phyloP scores from a whole-genome alignment of 495 filamentous ascomycete genomes.

The Hapsidospora chrysogenum region DNA sequence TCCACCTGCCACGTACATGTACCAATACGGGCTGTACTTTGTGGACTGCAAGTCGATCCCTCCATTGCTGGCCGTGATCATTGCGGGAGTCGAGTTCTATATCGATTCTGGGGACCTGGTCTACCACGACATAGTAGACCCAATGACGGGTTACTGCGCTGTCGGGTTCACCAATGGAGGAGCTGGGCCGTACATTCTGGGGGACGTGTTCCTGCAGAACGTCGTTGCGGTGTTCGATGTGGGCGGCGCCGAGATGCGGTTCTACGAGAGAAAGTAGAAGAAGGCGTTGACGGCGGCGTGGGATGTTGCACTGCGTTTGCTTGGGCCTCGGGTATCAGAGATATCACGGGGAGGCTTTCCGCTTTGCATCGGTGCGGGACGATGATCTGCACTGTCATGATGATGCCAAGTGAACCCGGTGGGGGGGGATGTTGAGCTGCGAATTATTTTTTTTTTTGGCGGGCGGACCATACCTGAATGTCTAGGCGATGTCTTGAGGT shows the following conservation, averaged over 20 bases:
- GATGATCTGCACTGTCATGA: no score
- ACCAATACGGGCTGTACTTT: conserved; percentile 27
- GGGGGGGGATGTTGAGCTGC: no score
- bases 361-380: no score
- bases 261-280: conserved; percentile 16
- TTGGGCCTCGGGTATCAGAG: no score
- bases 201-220: conserved; percentile 47
- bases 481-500: no score
- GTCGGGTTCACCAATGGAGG: conserved; percentile 25
- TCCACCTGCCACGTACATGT: conserved; percentile 33
- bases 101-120: conserved; percentile 42
- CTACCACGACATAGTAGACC: conserved; percentile 17
- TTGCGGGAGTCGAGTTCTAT: conserved; percentile 30
- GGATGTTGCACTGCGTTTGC: no score
- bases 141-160: conserved; percentile 27
- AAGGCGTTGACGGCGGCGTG: conserved; percentile 3
- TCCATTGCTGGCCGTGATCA: conserved; percentile 34
- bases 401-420: no score
- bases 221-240: conserved; percentile 47
- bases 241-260: conserved; percentile 35
- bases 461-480: no score
- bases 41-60: conserved; percentile 37
- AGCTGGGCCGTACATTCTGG: conserved; percentile 34
- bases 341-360: no score
- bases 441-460: no score